Conservation (phyloP, 2,329 filamentous ascomycete species). For the Blastomyces gilchristii region DNA sequence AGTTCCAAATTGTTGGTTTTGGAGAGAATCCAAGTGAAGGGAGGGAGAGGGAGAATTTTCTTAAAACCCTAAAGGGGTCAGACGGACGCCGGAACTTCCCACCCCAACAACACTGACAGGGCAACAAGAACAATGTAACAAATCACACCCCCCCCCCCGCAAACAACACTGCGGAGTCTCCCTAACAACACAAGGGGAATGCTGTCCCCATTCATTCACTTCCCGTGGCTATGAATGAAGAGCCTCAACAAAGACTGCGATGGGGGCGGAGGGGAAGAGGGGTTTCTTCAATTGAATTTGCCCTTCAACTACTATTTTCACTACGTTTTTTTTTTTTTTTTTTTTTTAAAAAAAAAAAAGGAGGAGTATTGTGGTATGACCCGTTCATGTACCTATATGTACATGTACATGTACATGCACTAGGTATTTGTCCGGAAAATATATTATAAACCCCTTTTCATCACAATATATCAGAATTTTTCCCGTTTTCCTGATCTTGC, state of each 20-base stretch:
- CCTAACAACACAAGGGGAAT: background rate
- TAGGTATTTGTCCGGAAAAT: too few relatives aligned
- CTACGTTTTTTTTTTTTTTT: background rate
- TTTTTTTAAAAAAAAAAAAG: too few relatives aligned
- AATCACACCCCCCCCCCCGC: background rate
- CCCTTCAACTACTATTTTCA: background rate
- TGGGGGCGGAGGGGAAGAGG: background rate
- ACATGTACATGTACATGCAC: background rate
- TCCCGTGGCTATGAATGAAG: background rate
- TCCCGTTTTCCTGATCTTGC: background rate
- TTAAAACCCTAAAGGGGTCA: background rate
- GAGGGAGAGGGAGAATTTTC: background rate
- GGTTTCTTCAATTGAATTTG: background rate
- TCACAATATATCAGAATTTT: background rate
- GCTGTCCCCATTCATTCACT: background rate
- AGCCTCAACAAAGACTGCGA: background rate
- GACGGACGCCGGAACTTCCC: background rate
- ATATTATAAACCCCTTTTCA: background rate
- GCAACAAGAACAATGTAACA: background rate
- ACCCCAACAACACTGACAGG: background rate
- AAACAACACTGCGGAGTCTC: background rate
- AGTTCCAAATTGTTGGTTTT: background rate
- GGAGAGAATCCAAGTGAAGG: background rate
- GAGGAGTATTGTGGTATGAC: background rate
- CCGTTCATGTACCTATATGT: background rate